A percentile compares a stretch with the other conserved stretches of the same genome.
phyloP scores from a whole-genome alignment of 805 yeast species.

The Spathaspora hagerdaliae region DNA sequence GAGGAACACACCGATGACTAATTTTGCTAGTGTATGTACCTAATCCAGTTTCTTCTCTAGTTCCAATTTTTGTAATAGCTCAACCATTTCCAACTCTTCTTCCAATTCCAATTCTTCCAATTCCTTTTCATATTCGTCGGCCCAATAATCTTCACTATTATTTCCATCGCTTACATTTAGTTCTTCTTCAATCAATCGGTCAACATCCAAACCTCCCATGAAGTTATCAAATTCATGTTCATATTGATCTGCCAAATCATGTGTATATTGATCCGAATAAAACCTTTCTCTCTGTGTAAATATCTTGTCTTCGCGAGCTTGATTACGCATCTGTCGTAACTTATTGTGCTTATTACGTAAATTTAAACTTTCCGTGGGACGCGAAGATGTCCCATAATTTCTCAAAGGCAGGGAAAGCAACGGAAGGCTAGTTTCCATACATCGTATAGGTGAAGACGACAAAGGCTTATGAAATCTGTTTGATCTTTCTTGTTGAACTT shows the following conservation, averaged over 20 bases:
- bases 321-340: conserved; percentile 20
- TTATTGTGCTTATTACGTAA: conserved; percentile 19
- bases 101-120: conserved; percentile 14
- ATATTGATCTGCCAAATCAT: conserved; percentile 9
- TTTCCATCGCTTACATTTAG: conserved; percentile 8
- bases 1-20: too few relatives aligned
- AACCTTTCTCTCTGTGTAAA: conserved; percentile 13
- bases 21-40: too few relatives aligned
- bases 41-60: background rate
- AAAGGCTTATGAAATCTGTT: conserved; percentile 13
- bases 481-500: conserved; percentile 14
- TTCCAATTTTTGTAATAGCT: conserved; percentile 6
- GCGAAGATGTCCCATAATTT: background rate
- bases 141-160: background rate
- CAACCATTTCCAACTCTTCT: conserved; percentile 11
- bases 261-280: conserved; percentile 13
- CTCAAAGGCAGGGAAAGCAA: background rate
- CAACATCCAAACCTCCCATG: conserved; percentile 13
- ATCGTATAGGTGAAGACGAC: conserved; percentile 8
- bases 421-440: background rate
- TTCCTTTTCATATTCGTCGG: conserved; percentile 13
- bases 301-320: conserved; percentile 18
- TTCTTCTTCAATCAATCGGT: conserved; percentile 23
- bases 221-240: conserved; percentile 7
- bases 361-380: conserved; percentile 7